These are phyloP conservation scores for Prorocentrum cordatum DNA, from an alignment of 169 alveolate genomes.

Conservation along the genomic window DNA sequence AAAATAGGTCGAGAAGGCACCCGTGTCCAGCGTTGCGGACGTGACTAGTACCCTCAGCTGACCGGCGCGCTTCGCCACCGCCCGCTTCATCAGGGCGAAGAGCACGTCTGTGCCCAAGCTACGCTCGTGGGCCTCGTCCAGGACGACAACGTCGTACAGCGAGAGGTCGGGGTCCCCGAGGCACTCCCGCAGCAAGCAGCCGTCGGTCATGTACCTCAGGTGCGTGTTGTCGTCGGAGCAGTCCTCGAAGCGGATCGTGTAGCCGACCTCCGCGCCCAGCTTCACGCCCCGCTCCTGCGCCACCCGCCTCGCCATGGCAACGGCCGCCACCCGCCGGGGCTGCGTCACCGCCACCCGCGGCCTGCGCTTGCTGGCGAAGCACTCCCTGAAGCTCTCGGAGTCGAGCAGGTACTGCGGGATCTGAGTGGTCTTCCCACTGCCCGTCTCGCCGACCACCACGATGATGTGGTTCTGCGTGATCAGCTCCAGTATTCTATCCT, in stretches of 20 bases:
- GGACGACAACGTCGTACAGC: constrained; percentile 89
- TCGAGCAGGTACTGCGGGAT: constrained; percentile 56
- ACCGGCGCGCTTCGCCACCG: constrained; percentile 23
- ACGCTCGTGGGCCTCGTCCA: constrained; percentile 99
- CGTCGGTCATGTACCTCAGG: constrained; percentile 98
- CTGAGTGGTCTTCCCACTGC: constrained; percentile 66
- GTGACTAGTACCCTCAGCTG: constrained; percentile 83
- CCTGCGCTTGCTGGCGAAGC: constrained; percentile 14
- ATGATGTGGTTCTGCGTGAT: constrained; percentile 7
- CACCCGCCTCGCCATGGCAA: constrained; percentile 97
- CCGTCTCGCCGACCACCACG: constrained; percentile 59
- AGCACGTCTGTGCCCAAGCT: constrained; percentile 95
- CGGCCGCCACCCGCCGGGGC: constrained; percentile 99
- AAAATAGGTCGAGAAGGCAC: constrained; percentile 90
- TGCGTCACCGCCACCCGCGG: constrained; percentile 81
- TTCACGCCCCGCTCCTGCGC: constrained; percentile 92
- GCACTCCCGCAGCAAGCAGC: constrained; percentile 94
- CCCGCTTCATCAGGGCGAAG: constrained; percentile 90
- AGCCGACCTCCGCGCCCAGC: constrained; percentile 94
- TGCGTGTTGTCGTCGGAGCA: constrained; percentile 81
- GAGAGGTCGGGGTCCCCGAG: constrained; percentile 89
- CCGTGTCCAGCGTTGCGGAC: constrained; percentile 99
- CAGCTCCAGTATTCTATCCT: constrained; percentile 2
- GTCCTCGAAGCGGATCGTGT: constrained; percentile 96
- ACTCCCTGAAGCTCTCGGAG: constrained; percentile 7